Base-by-base conservation (phyloP, 805 yeast species). In the Candida taoyuanica region DNA sequence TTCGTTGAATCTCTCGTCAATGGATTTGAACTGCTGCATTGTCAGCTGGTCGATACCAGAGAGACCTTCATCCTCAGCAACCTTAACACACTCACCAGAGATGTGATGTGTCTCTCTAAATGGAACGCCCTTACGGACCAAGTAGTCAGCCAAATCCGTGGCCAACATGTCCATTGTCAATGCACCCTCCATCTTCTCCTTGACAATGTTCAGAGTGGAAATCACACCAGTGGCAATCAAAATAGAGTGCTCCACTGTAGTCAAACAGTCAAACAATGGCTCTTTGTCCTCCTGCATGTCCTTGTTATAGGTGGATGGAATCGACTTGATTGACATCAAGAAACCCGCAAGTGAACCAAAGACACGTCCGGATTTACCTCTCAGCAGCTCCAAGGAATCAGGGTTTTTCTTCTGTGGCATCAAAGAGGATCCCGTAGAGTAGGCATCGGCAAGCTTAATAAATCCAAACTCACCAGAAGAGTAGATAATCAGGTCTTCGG, bases 391-490 rank as follows among this genome's bases (percentile, higher is more conserved):
- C 50, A 93, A 71, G 20, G 96, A 85, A 63, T 93, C 99, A 3
- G 98, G 96, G 67, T 93, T 93, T 66, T 93, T 93, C 79, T 93
- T 93, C 66, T 93, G 98, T 17, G 99, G 99, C 99, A 93, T 93
- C 59, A 93, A 73, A 19, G 96, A 87, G 6, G 97, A 87, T 12
- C 99, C 99, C 7, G 99, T 93, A 1, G 98, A 93, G 65, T 93
- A 93, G 18, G 98, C 98, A 60, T 93, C 99, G 11, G 96, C 94
- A 36, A 89, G 75, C 61, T 85, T 79, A 46, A 93, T 72, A 60
- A 94, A 93, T 4, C 96, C 96, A 69, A 93, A 93, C 68, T 93
- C 99, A 21, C 96, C 98, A 18, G 96, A 86, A 6, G 98, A 93
- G 66, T 93, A 93, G 51, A 93, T 82, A 52, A 93, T 88, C 58